Conservation (phyloP, 306 rosid species). For the Calophaca sinica region DNA sequence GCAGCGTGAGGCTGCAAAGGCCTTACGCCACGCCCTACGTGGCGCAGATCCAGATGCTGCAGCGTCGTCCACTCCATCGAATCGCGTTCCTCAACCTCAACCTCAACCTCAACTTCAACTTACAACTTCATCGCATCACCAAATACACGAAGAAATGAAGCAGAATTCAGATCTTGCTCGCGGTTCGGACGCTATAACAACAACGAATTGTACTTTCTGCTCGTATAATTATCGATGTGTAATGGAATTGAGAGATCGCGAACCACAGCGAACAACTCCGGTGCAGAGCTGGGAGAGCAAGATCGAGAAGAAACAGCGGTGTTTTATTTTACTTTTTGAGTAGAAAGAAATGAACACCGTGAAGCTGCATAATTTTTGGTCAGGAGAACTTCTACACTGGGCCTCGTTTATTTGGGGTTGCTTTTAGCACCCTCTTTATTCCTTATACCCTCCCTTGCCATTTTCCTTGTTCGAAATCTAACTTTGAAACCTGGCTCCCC, state of each 20-base stretch:
- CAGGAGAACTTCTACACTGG: not conserved
- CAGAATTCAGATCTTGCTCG: constrained; percentile 44
- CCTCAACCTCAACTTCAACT: not conserved
- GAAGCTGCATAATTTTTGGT: not conserved
- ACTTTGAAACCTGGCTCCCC: too few species aligned
- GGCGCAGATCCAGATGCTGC: constrained; percentile 98
- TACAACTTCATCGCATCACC: constrained; percentile 35
- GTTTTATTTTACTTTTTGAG: constrained; percentile 5
- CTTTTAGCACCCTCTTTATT: too few species aligned
- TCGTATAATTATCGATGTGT: constrained; percentile 7
- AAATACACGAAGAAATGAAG: constrained; percentile 29
- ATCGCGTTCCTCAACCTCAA: constrained; percentile 22
- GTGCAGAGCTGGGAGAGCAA: not conserved
- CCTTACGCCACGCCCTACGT: constrained; percentile 74
- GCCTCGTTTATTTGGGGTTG: not conserved
- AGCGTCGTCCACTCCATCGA: constrained; percentile 95
- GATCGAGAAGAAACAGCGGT: not conserved
- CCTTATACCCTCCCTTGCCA: too few species aligned
- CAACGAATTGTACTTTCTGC: not conserved
- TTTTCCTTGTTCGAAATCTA: too few species aligned
- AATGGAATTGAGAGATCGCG: constrained; percentile 28
- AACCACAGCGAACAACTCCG: constrained; percentile 11
- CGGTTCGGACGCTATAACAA: not conserved
- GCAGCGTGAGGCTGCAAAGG: constrained; percentile 94
- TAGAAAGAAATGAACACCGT: not conserved